Percentiles rank a stretch among this genome's conserved stretches.
Conservation (phyloP, 768 basidiomycete species). For the Tricholoma terreum region DNA sequence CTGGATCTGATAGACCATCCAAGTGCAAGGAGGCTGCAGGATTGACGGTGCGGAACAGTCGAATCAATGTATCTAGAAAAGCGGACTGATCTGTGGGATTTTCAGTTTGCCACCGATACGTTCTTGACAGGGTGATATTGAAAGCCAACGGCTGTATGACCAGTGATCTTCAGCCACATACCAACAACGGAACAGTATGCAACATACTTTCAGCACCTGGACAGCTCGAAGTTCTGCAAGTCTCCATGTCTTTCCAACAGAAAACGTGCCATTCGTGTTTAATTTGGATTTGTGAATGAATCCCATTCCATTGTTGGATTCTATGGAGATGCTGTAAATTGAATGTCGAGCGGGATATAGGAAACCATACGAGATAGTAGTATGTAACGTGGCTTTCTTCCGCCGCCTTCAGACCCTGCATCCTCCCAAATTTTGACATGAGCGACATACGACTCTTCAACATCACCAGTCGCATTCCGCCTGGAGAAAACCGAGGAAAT, state of each 20-base stretch:
- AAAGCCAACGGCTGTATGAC: constrained; percentile 56
- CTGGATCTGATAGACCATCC: constrained; percentile 52
- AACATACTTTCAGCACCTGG: constrained; percentile 70
- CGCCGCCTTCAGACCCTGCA: constrained; percentile 59
- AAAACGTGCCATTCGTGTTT: constrained; percentile 92
- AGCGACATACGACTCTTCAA: constrained; percentile 79
- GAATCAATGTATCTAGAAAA: constrained; percentile 68
- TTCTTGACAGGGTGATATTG: constrained; percentile 82
- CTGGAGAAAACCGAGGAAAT: constrained; percentile 81
- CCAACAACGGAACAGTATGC: constrained; percentile 7
- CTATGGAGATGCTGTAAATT: constrained; percentile 32
- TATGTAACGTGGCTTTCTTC: constrained; percentile 85
- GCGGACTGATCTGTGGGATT: constrained; percentile 62
- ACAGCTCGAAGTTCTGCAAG: constrained; percentile 77
- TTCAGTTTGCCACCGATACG: constrained; percentile 90
- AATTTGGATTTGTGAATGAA: constrained; percentile 96
- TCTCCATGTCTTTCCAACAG: constrained; percentile 96
- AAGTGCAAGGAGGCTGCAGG: constrained; percentile 50
- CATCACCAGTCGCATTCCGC: constrained; percentile 56
- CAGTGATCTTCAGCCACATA: constrained; percentile 11
- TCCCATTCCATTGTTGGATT: constrained; percentile 57
- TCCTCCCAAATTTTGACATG: constrained; percentile 97
- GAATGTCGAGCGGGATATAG: constrained; percentile 3
- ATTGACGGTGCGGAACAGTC: constrained; percentile 52
- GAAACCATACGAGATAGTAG: constrained; percentile 78